Percentiles rank a stretch among this genome's conserved stretches.
Conservation (phyloP, 1,284 basidiomycete species). For the Peniophora sp. region DNA sequence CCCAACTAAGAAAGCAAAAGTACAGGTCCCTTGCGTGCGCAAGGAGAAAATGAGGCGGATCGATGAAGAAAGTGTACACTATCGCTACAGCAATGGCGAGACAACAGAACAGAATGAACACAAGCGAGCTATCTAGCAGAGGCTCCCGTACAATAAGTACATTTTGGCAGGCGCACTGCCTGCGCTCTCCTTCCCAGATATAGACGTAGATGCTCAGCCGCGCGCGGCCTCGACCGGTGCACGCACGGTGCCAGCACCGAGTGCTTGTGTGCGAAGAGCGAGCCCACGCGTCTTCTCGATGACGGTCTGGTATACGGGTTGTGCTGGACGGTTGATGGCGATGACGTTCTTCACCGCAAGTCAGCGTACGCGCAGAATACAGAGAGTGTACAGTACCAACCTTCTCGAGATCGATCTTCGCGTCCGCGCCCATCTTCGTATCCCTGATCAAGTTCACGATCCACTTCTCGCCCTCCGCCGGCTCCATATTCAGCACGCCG, state of each 20-base stretch:
- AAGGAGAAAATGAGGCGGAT: no score
- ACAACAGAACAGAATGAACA: background rate
- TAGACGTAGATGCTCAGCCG: background rate
- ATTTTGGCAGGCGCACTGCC: no score
- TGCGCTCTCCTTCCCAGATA: background rate
- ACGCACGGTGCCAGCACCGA: conserved; percentile 78
- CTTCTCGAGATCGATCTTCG: conserved; percentile 96
- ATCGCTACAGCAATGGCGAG: background rate
- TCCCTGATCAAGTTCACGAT: conserved; percentile 98
- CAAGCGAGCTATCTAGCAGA: background rate
- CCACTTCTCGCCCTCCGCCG: conserved; percentile 97
- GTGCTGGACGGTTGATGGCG: conserved; percentile 85
- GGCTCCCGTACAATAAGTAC: no score
- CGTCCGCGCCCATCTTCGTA: conserved; percentile 90
- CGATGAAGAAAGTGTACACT: background rate
- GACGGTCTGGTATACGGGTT: conserved; percentile 89
- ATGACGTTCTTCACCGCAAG: conserved; percentile 75
- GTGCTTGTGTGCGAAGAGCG: conserved; percentile 84
- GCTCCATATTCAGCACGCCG: conserved; percentile 84
- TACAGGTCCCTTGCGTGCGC: no score
- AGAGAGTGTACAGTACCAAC: conserved; percentile 29
- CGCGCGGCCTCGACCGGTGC: conserved; percentile 18
- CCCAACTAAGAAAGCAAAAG: no score
- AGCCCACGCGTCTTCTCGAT: conserved; percentile 95
- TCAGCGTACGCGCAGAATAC: conserved; percentile 2